Base-by-base conservation (phyloP, 495 filamentous ascomycete genomes). In the Aspergillus homomorphus region DNA sequence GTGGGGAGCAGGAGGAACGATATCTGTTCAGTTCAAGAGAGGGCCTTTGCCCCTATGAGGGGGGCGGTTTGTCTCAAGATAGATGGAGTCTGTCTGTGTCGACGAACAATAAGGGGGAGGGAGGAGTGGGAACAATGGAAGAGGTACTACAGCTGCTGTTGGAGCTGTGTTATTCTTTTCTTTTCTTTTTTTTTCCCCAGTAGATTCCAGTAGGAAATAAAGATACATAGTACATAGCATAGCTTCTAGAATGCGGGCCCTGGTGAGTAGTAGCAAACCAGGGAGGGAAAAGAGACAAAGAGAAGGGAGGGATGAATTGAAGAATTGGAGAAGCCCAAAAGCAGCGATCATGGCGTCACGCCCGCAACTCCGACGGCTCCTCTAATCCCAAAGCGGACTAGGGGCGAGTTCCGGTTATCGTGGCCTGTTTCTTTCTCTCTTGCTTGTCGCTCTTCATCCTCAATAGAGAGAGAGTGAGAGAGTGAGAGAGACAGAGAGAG, bases 351-450 rank as follows among this genome's bases (percentile, higher is more conserved):
- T 74, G 68, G 65, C 70, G 72, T 74, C 72, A 74, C 69, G 58
- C 48, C 18, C 48, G 23, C 48, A 18, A 28, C 24, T 28, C 28
- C n/a, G 48, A 28, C 48, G 14, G 23, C 15, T 58, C 58, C 43
- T 15, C 55, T 52, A 64, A 51, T 21, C 70, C 69, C 20, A 43
- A 68, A 54, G 1, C 1, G 66, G 73, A 57, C 61, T 74, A 74
- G 72, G 59, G 69, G 19, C 28, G 44, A 69, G 70, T 74, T 76
- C 65, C 67, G 71, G 70, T 63, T 56, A 76, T 72, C 72, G 73
- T 76, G 73, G 70, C 73, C 73, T 76, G 72, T 74, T 74, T 67
- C 61, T 60, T 56, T 22, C n/a, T n/a, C n/a, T n/a, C n/a, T n/a
- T n/a, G n/a, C n/a, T n/a, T n/a, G n/a, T n/a, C n/a, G n/a, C n/a